Evolutionary conservation across 306 rosid genomes (phyloP).

Genomic region (Bauhinia variegata): DNA sequence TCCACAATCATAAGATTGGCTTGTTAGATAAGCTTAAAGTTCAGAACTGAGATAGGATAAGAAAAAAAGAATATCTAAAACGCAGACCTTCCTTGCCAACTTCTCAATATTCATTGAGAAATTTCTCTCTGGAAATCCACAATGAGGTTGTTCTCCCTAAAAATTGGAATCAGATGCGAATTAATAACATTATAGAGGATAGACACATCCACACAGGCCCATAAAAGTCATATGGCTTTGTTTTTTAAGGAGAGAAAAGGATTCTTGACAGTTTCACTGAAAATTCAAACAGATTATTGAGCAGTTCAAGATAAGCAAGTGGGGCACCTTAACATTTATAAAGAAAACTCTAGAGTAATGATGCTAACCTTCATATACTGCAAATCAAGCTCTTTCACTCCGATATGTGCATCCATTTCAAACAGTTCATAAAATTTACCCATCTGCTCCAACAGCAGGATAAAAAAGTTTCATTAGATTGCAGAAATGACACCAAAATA

Average conservation of each 20-base stretch:
- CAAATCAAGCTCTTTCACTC: slow-evolving; percentile 81
- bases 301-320: neutral
- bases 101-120: slow-evolving; percentile 83
- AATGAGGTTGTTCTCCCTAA: slow-evolving; percentile 97
- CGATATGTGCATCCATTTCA: slow-evolving; percentile 97
- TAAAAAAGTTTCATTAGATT: slow-evolving; percentile 30
- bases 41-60: slow-evolving; percentile 12
- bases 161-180: slow-evolving; percentile 31
- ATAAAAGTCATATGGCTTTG: no score
- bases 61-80: slow-evolving; percentile 22
- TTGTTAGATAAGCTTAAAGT: slow-evolving; percentile 19
- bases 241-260: no score
- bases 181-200: slow-evolving; percentile 13
- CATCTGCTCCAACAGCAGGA: slow-evolving; percentile 64
- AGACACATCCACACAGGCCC: slow-evolving; percentile 14
- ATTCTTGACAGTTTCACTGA: no score
- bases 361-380: slow-evolving; percentile 85
- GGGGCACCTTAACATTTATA: slow-evolving; percentile 10
- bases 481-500: slow-evolving; percentile 27
- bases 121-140: slow-evolving; percentile 96
- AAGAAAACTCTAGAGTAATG: slow-evolving; percentile 26
- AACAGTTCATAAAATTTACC: slow-evolving; percentile 94
- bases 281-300: neutral
- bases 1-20: slow-evolving; percentile 27
- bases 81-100: slow-evolving; percentile 87